Conservation (phyloP, 345 rosid species). For the Gossypium rotundifolium region DNA sequence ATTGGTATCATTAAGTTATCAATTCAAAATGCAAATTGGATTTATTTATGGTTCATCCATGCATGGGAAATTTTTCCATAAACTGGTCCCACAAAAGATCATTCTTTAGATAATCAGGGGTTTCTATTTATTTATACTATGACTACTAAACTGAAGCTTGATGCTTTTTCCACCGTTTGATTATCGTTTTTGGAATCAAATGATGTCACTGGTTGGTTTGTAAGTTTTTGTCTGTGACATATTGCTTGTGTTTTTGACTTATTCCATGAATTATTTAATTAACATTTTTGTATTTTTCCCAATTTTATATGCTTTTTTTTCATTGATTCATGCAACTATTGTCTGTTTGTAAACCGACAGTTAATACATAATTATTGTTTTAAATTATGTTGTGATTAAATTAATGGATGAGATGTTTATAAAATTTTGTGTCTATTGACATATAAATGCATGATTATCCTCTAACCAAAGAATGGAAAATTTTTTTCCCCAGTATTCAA, state of each 20-base stretch:
- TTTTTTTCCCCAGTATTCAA: not conserved
- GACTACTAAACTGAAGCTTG: not conserved
- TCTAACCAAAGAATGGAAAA: constrained; percentile 33
- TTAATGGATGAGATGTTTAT: constrained; percentile 17
- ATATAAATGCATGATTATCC: constrained; percentile 27
- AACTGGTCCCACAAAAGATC: constrained; percentile 23
- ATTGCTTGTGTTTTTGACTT: not conserved
- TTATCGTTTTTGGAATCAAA: constrained; percentile 11
- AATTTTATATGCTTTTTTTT: constrained; percentile 20
- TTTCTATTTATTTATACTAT: too few relatives aligned
- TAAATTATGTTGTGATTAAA: constrained; percentile 21
- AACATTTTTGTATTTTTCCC: not conserved
- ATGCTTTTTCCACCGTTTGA: not conserved
- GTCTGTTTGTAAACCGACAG: constrained; percentile 30
- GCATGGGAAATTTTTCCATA: constrained; percentile 19
- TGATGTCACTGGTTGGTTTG: not conserved
- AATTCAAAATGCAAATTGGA: constrained; percentile 15
- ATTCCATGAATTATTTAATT: constrained; percentile 10
- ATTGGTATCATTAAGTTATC: not conserved
- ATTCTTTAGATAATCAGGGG: constrained; percentile 7
- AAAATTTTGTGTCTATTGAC: constrained; percentile 19
- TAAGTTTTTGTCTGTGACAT: constrained; percentile 3
- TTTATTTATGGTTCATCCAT: constrained; percentile 22
- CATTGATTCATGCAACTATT: constrained; percentile 38
- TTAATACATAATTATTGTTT: constrained; percentile 17